Base-by-base conservation (phyloP, 345 rosid species). In the Linum trigynum region DNA sequence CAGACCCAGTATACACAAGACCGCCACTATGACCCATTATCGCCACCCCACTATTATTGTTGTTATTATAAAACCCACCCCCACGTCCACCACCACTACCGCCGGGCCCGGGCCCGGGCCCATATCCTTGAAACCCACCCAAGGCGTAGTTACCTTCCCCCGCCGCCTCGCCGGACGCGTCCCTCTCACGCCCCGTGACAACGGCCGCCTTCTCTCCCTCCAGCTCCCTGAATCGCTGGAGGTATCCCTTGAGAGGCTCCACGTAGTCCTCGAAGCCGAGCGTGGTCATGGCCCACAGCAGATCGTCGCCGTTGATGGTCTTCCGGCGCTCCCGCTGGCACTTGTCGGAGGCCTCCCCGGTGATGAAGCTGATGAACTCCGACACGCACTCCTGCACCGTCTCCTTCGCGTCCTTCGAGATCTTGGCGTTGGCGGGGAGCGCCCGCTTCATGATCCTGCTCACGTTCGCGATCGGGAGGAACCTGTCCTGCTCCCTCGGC, bases 381-480 rank as follows among this genome's bases (percentile, higher is more conserved):
- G 74, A 71, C n/a, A 71, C 74, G 12, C 74, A 71, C 55, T 71
- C 74, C 10, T 71, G 74, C 1, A 71, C 65, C 0, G 69, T 71
- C 55, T 71, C 74, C 23, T 71, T 71, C 15, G 74, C 74, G 1
- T 71, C 74, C 37, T 71, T 71, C 55, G 74, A 71, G 58, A 71
- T 71, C 40, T 71, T 71, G 40, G 69, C 69, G 69, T 71, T 71
- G 2, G 74, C 69, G 0, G 74, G 74, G 0, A 71, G 65, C 2
- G 74, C 69, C n/a, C 65, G 65, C 12, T 71, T 71, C 74, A 71
- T 71, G 41, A 71, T 71, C 41, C 74, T 59, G 55, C 74, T 71
- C 0, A 71, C 74, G 65, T 71, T 71, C n/a, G 74, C 74, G 12
- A 71, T 65, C 0, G 74, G 74, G 2, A 71, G 41, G 61, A 71